A percentile compares a stretch with the other conserved stretches of the same genome.
Evolutionary conservation across 2,329 filamentous ascomycete species (phyloP).

Genomic region (Aspergillus phoenicis): DNA sequence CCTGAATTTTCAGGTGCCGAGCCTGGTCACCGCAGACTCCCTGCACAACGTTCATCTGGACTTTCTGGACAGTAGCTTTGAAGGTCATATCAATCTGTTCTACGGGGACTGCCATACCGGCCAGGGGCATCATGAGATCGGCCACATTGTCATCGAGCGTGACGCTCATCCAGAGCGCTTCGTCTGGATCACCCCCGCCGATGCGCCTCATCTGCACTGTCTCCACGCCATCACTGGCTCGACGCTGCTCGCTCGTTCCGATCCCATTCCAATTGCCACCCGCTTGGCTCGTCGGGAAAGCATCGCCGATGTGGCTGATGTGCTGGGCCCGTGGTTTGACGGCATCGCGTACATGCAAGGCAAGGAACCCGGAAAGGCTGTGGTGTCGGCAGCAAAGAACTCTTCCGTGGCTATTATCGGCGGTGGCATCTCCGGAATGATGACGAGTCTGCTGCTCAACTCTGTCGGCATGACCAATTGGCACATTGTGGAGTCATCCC

Average conservation of each 20-base stretch:
- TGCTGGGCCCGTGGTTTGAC: conserved; percentile 46
- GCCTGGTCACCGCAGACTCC: conserved; percentile 41
- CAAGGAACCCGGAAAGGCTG: conserved; percentile 29
- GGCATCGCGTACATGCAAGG: conserved; percentile 41
- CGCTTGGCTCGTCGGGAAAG: conserved; percentile 26
- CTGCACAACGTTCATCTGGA: conserved; percentile 55
- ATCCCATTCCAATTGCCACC: conserved; percentile 23
- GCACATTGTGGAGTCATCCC: conserved; percentile 49
- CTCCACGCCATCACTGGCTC: conserved; percentile 38
- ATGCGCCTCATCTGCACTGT: conserved; percentile 35
- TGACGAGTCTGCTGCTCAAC: conserved; percentile 47
- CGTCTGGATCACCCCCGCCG: conserved; percentile 40
- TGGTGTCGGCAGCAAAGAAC: conserved; percentile 36
- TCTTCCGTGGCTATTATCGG: conserved; percentile 41
- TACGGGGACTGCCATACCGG: conserved; percentile 49
- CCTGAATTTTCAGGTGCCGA: conserved; percentile 35
- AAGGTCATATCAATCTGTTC: conserved; percentile 49
- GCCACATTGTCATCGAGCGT: conserved; percentile 42
- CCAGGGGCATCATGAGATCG: conserved; percentile 50
- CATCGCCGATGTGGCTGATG: conserved; percentile 39
- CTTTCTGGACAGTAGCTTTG: conserved; percentile 43
- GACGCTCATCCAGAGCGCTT: conserved; percentile 48
- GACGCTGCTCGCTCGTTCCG: neutral
- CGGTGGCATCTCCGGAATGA: conserved; percentile 40
- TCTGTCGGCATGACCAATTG: conserved; percentile 50